Evolutionary conservation across 2,329 filamentous ascomycete genomes (phyloP).

Genomic region (Tolypocladium paradoxum): DNA sequence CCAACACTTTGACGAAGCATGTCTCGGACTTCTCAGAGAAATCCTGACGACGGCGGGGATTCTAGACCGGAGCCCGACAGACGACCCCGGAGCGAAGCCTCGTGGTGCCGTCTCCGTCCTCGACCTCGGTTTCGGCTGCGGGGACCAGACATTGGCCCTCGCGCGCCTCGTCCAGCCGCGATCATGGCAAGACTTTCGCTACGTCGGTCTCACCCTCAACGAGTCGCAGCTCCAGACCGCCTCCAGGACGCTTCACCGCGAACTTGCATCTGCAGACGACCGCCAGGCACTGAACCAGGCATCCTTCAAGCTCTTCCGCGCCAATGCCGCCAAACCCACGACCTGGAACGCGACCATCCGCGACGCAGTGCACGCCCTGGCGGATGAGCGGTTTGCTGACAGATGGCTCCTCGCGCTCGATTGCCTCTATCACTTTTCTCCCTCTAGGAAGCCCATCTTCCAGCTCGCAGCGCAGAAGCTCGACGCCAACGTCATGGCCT

Average conservation of each 20-base stretch:
- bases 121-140: constrained; percentile 49
- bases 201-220: constrained; percentile 43
- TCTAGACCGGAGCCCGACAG: constrained; percentile 6
- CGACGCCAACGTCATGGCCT: constrained; percentile 40
- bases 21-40: constrained; percentile 34
- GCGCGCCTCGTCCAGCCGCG: constrained; percentile 14
- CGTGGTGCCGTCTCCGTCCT: constrained; percentile 24
- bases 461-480: constrained; percentile 27
- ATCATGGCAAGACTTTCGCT: constrained; percentile 23
- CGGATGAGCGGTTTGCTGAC: constrained; percentile 15
- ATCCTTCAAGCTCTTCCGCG: constrained; percentile 30
- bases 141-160: constrained; percentile 43
- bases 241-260: constrained; percentile 17
- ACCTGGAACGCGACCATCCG: constrained; percentile 24
- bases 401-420: constrained; percentile 45
- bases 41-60: constrained; percentile 34
- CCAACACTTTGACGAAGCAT: constrained; percentile 32
- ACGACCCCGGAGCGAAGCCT: not conserved
- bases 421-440: constrained; percentile 45
- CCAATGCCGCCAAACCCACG: constrained; percentile 36
- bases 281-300: constrained; percentile 3
- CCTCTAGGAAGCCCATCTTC: constrained; percentile 37
- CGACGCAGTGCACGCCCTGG: constrained; percentile 15
- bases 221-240: constrained; percentile 29
- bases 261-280: constrained; percentile 7